These are phyloP conservation scores for Camelina hispida DNA, from an alignment of 345 rosid genomes.

Conservation along the genomic window DNA sequence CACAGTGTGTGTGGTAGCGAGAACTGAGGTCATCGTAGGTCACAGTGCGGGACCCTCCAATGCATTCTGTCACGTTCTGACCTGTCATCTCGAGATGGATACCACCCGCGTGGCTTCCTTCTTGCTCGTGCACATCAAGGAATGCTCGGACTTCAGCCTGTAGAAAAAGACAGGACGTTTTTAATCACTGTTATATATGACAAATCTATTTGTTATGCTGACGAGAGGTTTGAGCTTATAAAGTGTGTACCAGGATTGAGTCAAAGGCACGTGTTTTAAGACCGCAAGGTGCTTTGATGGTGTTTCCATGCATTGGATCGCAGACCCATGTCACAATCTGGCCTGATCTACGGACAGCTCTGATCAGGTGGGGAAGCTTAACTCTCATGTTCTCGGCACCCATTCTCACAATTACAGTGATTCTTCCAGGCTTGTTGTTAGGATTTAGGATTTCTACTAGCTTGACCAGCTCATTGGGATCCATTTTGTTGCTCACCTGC, in stretches of 20 bases:
- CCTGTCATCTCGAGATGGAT: conserved; percentile 74
- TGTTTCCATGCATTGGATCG: conserved; percentile 78
- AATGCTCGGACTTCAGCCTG: conserved; percentile 66
- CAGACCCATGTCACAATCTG: conserved; percentile 71
- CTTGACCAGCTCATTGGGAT: conserved; percentile 63
- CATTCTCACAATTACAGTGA: conserved; percentile 64
- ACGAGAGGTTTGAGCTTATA: conserved; percentile 18
- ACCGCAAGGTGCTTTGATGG: conserved; percentile 71
- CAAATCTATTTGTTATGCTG: conserved; percentile 12
- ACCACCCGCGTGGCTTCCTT: conserved; percentile 70
- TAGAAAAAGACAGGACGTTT: conserved; percentile 1
- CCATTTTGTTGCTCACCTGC: conserved; percentile 73
- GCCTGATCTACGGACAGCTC: conserved; percentile 68
- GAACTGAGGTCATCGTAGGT: conserved; percentile 62
- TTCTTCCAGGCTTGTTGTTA: conserved; percentile 63
- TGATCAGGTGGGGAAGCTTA: conserved; percentile 63
- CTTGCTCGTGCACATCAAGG: conserved; percentile 70
- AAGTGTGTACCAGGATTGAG: conserved; percentile 57
- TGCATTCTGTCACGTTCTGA: conserved; percentile 68
- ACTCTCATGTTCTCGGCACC: conserved; percentile 74
- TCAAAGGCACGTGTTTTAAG: conserved; percentile 73
- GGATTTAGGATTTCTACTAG: conserved; percentile 65
- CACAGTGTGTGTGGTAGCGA: conserved; percentile 70
- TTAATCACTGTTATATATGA: background rate
- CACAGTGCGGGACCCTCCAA: conserved; percentile 67